Percentiles rank a stretch among this genome's conserved stretches.
Evolutionary conservation across 1,139 yeast species (phyloP).

Genomic region (Magnusiomyces ingens): DNA sequence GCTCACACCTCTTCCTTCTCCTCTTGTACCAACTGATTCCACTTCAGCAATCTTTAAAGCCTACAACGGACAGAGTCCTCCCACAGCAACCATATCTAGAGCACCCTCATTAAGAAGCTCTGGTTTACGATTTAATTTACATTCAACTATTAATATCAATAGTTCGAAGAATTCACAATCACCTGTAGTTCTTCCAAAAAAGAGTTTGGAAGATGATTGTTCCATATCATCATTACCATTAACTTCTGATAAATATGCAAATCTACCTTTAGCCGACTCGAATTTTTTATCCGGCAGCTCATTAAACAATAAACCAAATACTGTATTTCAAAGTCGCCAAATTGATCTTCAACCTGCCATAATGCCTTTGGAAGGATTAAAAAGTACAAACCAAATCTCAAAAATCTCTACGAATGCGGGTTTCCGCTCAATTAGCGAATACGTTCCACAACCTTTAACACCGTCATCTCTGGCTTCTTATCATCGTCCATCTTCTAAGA

Average conservation of each 20-base stretch:
- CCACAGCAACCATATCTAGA: slow-evolving; percentile 24
- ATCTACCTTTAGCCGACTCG: neutral
- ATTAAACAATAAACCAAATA: neutral
- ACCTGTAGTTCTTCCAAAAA: neutral
- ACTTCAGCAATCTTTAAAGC: slow-evolving; percentile 20
- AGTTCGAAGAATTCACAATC: neutral
- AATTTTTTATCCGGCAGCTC: neutral
- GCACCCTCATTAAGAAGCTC: slow-evolving; percentile 14
- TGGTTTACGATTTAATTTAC: slow-evolving; percentile 4
- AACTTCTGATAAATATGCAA: neutral
- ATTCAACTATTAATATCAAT: neutral
- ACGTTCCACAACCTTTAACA: slow-evolving; percentile 11
- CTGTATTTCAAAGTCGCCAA: too few species aligned
- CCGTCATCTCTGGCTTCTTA: slow-evolving; percentile 1
- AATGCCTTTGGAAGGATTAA: neutral
- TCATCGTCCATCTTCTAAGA: neutral
- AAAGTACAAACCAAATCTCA: neutral
- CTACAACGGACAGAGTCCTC: slow-evolving; percentile 23
- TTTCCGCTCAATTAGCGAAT: slow-evolving; percentile 15
- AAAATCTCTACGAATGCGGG: neutral
- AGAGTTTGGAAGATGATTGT: neutral
- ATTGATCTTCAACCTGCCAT: neutral
- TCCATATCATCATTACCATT: neutral
- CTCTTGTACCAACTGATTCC: slow-evolving; percentile 22
- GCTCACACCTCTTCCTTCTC: slow-evolving; percentile 30